Percentiles rank a stretch among this genome's conserved stretches.
These are phyloP conservation scores for Entomortierella chlamydospora DNA, from an alignment of 192 early-diverging fungal genomes.

Conservation along the genomic window DNA sequence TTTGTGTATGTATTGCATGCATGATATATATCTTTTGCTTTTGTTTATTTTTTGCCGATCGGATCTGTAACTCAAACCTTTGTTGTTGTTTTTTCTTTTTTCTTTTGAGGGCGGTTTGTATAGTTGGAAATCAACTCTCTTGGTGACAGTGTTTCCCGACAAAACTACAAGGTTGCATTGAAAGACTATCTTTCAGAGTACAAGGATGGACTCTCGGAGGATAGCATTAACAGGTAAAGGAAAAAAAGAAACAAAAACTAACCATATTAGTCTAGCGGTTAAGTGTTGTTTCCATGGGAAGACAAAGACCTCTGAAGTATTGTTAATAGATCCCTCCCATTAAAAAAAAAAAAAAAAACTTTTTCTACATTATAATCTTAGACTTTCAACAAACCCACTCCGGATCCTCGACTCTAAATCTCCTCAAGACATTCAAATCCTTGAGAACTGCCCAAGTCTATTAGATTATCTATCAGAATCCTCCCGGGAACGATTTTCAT, in stretches of 20 bases:
- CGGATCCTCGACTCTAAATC: slow-evolving; percentile 74
- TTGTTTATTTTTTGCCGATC: too few species aligned
- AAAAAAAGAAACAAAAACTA: too few species aligned
- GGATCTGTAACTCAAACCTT: too few species aligned
- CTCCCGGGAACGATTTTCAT: slow-evolving; percentile 60
- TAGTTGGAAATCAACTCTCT: slow-evolving; percentile 61
- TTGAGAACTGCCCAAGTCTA: slow-evolving; percentile 55
- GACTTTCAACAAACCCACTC: slow-evolving; percentile 69
- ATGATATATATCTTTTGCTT: too few species aligned
- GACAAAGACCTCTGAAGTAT: too few species aligned
- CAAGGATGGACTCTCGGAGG: slow-evolving; percentile 56
- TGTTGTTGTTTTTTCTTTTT: background rate
- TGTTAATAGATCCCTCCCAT: background rate
- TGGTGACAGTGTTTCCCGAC: slow-evolving; percentile 53
- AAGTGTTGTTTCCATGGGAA: too few species aligned
- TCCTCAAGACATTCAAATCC: slow-evolving; percentile 58
- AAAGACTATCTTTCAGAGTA: slow-evolving; percentile 58
- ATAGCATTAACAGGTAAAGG: slow-evolving; percentile 59
- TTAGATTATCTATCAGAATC: slow-evolving; percentile 54
- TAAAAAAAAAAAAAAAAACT: too few species aligned
- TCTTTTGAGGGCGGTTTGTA: background rate
- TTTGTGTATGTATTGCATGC: too few species aligned
- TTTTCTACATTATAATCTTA: background rate
- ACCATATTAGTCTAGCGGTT: too few species aligned
- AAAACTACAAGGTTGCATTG: slow-evolving; percentile 57